Evolutionary conservation across 2,329 filamentous ascomycete genomes (phyloP).

Genomic region (Aspergillus tubingensis): DNA sequence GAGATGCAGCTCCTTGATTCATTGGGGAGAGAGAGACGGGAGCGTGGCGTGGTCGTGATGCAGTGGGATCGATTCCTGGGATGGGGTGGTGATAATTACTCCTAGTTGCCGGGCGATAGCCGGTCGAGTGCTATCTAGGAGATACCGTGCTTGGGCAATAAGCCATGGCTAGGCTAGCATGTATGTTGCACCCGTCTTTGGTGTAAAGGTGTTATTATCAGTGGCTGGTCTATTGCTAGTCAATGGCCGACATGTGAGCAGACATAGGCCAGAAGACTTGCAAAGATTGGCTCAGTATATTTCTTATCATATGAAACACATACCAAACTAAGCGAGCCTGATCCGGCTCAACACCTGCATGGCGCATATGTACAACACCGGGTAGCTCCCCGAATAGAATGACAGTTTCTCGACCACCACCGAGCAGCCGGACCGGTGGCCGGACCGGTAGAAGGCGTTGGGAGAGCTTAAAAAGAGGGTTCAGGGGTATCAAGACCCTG

Average conservation of each 20-base stretch:
- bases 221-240: neutral
- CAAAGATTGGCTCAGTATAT: neutral
- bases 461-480: neutral
- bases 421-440: constrained; percentile 13
- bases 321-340: neutral
- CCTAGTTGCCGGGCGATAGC: neutral
- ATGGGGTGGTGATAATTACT: constrained; percentile 10
- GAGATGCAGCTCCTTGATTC: constrained; percentile 19
- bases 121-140: neutral
- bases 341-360: neutral
- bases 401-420: neutral
- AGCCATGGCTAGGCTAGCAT: neutral
- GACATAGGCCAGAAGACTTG: neutral
- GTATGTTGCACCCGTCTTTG: neutral
- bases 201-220: neutral
- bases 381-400: neutral
- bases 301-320: neutral
- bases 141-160: neutral
- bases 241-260: neutral
- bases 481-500: constrained; percentile 4
- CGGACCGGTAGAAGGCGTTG: constrained; percentile 14
- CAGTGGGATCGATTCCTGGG: constrained; percentile 14
- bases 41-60: constrained; percentile 15
- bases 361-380: neutral
- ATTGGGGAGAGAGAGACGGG: constrained; percentile 12